Evolutionary conservation across 192 early-diverging fungal genomes (phyloP).

Genomic region (Entomortierella lignicola): DNA sequence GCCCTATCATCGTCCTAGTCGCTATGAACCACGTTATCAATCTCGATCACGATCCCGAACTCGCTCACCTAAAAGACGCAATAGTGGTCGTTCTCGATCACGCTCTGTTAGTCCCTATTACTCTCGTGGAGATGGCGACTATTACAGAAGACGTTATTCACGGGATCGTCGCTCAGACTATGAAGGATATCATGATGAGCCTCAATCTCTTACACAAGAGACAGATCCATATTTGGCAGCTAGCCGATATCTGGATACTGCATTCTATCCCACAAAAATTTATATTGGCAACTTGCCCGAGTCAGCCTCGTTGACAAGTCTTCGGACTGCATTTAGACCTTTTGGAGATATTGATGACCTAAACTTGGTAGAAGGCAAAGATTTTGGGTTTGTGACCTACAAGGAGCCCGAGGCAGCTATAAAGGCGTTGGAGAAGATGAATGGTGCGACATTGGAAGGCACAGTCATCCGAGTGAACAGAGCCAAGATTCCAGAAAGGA

Average conservation of each 20-base stretch:
- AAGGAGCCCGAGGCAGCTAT: constrained; percentile 53
- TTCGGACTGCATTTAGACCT: constrained; percentile 49
- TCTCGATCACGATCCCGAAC: constrained; percentile 35
- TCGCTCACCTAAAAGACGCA: constrained; percentile 23
- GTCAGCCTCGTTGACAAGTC: constrained; percentile 26
- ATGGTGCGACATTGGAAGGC: constrained; percentile 55
- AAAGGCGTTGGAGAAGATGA: constrained; percentile 58
- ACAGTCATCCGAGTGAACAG: constrained; percentile 52
- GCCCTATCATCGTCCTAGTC: constrained; percentile 15
- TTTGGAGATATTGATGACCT: constrained; percentile 61
- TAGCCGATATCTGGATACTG: constrained; percentile 59
- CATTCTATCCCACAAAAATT: constrained; percentile 61
- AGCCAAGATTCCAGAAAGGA: constrained; percentile 64
- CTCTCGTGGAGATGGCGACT: constrained; percentile 8
- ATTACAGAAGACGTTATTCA: constrained; percentile 13
- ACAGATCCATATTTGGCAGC: constrained; percentile 52
- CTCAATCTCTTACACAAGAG: background rate
- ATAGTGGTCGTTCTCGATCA: constrained; percentile 32
- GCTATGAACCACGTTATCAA: constrained; percentile 28
- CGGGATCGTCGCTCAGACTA: constrained; percentile 3
- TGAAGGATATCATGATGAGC: background rate
- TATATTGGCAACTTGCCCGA: constrained; percentile 58
- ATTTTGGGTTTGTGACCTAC: constrained; percentile 65
- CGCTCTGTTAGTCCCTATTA: constrained; percentile 47
- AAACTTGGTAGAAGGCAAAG: constrained; percentile 63